A percentile compares a stretch with the other conserved stretches of the same genome.
Evolutionary conservation across 2,329 filamentous ascomycete genomes (phyloP).

Genomic region (Plenodomus lindquistii): DNA sequence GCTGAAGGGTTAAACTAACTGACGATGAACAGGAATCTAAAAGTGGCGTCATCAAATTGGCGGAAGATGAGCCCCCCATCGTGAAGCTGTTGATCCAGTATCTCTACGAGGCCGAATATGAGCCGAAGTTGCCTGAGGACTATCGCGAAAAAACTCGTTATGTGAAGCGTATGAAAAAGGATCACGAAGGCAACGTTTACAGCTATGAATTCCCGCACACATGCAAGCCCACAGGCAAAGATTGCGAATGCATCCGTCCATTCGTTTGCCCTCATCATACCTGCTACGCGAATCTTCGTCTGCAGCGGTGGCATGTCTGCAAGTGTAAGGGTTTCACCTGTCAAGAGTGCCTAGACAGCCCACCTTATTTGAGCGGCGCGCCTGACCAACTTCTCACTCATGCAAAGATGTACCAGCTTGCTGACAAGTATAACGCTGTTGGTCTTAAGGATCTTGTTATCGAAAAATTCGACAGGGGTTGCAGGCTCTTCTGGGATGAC

Average conservation of each 20-base stretch:
- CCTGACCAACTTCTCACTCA: neutral
- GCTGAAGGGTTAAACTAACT: neutral
- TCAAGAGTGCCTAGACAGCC: neutral
- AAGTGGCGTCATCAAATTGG: neutral
- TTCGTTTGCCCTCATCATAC: neutral
- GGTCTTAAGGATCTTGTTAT: neutral
- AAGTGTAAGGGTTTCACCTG: neutral
- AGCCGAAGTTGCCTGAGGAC: neutral
- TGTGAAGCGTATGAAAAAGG: too few relatives aligned
- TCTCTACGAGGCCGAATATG: conserved; percentile 7
- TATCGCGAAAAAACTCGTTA: neutral
- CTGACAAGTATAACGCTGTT: conserved; percentile 11
- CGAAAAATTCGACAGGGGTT: neutral
- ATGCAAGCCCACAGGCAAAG: neutral
- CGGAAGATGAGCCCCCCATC: neutral
- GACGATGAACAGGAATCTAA: neutral
- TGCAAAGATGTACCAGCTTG: conserved; percentile 18
- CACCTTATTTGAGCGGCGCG: neutral
- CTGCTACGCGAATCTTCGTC: neutral
- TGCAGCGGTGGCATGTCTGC: neutral
- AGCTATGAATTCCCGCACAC: neutral
- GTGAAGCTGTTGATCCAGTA: neutral
- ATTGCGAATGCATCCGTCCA: neutral
- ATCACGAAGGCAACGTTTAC: neutral
- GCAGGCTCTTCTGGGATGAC: conserved; percentile 16